Base-by-base conservation (phyloP, 1,284 basidiomycete species). In the Cryptococcus amylolentus region DNA sequence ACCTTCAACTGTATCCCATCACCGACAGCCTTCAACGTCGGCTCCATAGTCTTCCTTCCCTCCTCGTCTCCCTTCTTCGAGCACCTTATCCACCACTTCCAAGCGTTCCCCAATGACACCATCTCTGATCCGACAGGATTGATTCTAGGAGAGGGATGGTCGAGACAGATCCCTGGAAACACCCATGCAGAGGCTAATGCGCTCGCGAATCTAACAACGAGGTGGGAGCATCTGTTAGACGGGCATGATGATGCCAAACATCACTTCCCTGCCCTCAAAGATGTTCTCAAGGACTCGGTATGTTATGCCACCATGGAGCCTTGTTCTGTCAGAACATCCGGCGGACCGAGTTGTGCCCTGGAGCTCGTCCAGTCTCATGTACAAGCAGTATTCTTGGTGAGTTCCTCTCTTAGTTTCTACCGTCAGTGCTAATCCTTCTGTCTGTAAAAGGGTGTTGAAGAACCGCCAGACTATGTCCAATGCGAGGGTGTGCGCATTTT, bases 151-250 rank as follows among this genome's bases (percentile, higher is more conserved):
- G 86, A 87, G 7, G 94, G 94, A 27, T 95, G 87, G 78, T 97
- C 93, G 38, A 83, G 96, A 69, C 94, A 98, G 75, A 82, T 97
- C 0, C 83, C 86, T 1, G 95, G 94, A 51, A 98, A 98, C 75
- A 98, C 95, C 2, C 96, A 99, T 75, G 95, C 95, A 13, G 95
- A 99, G 78, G 91, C 94, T 23, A 96, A 95, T 71, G 94, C 95
- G 0, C 79, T 98, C 47, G 77, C 83, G 42, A 98, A 98, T 71
- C 84, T 88, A 13, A 75, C 77, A 38, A 52, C 65, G 18, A 56
- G 37, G 44, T 79, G 83, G 5, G 66, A 77, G 5, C 74, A 84
- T 31, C 51, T 71, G 13, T 40, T 55, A 51, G 47, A 46, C 28
- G 52, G 41, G n/a, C 16, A 18, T 7, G 42, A 68, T 86, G 35